Percentiles rank a stretch among this genome's conserved stretches.
phyloP scores from a whole-genome alignment of 2,329 filamentous ascomycete genomes.

The Ilyonectria robusta region DNA sequence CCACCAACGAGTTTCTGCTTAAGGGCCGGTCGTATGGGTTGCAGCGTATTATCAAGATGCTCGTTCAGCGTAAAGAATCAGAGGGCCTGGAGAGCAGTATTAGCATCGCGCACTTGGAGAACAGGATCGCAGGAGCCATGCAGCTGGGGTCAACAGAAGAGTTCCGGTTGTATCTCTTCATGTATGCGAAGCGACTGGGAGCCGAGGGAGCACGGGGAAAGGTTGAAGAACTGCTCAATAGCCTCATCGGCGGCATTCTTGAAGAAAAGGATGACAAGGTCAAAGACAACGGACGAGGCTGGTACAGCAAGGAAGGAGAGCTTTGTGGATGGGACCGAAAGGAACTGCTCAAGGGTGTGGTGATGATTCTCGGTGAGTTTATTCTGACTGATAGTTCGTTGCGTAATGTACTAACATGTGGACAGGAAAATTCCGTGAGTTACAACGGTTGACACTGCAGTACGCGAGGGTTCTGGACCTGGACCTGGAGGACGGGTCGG shows the following conservation, averaged over 20 bases:
- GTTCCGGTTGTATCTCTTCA: conserved; percentile 94
- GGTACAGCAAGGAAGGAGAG: conserved; percentile 77
- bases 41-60: conserved; percentile 89
- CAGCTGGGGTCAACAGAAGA: conserved; percentile 90
- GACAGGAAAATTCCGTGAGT: conserved; percentile 91
- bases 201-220: conserved; percentile 90
- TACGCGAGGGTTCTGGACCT: conserved; percentile 88
- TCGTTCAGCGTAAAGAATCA: conserved; percentile 90
- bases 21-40: conserved; percentile 93
- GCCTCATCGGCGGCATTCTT: conserved; percentile 80
- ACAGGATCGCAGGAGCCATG: conserved; percentile 90
- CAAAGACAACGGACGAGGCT: conserved; percentile 66
- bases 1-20: conserved; percentile 91
- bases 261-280: conserved; percentile 66
- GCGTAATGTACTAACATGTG: conserved; percentile 41
- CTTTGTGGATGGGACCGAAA: conserved; percentile 93
- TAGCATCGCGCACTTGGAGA: conserved; percentile 95
- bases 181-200: conserved; percentile 97
- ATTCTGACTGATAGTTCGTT: background rate
- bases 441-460: conserved; percentile 94
- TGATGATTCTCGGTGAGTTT: conserved; percentile 88
- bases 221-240: conserved; percentile 91
- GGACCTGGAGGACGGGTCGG: conserved; percentile 61
- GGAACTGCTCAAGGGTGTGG: conserved; percentile 89
- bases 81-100: conserved; percentile 93